Conservation (phyloP, 192 early-diverging fungal species). For the Cetraspora pellucida region DNA sequence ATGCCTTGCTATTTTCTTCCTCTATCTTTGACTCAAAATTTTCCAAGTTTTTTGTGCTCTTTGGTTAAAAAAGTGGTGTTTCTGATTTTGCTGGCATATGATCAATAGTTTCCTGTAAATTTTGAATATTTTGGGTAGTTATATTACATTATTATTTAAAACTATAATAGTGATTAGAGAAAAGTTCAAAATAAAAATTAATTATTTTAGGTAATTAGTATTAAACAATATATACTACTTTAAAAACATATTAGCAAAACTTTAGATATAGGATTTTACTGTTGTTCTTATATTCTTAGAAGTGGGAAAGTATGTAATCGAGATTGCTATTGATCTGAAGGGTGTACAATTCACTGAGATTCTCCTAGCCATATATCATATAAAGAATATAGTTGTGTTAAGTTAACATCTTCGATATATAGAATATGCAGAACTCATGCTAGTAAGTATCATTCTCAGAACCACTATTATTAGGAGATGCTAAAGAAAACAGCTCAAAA, state of each 20-base stretch:
- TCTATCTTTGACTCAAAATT: background rate
- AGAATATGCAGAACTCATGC: background rate
- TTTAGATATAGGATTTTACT: background rate
- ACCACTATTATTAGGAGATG: background rate
- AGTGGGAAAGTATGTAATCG: background rate
- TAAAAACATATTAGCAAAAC: no score
- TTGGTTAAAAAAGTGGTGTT: background rate
- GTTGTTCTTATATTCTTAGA: background rate
- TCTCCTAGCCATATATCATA: background rate
- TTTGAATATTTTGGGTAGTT: background rate
- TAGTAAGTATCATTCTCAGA: background rate
- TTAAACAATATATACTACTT: no score
- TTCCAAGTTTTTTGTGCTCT: background rate
- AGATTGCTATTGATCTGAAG: background rate
- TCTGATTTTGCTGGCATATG: background rate
- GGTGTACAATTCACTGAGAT: background rate
- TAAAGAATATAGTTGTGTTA: conserved; percentile 1
- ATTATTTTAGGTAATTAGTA: no score
- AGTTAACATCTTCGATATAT: background rate
- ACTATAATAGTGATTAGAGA: background rate
- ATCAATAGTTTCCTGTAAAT: background rate
- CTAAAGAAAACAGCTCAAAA: background rate
- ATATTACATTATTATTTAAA: background rate
- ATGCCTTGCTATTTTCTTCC: background rate
- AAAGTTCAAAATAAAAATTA: background rate